Evolutionary conservation across 2,329 filamentous ascomycete genomes (phyloP), one percentile per base, ranked within the genome.

Genomic region (Scopulariopsis brevicaulis): DNA sequence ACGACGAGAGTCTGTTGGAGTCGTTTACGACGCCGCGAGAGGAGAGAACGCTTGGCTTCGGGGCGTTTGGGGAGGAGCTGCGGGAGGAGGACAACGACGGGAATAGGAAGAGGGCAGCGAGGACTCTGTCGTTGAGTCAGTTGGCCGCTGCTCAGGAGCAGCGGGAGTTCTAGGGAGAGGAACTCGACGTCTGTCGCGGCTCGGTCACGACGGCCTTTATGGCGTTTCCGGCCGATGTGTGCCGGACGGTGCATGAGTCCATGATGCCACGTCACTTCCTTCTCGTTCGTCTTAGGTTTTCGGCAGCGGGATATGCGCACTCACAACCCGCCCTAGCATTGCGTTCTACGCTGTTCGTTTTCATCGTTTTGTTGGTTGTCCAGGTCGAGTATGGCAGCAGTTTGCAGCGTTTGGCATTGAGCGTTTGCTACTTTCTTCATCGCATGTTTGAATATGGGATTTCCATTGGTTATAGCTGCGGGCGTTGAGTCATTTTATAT

Each of bases 101-200:
- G 22, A 70, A 68, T 53, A 69, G 71, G 55, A 78, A 79, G 61
- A 81, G 74, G 66, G 82, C 84, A 1, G 82, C 81, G 24, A 80
- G 81, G 62, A 86, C 83, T 51, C 75, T 90, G 65, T 88, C 81
- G 32, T 73, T 87, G 12, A 82, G 81, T 60, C 81, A 83, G 65
- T 68, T 85, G 63, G 85, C 82, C 1, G 70, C 80, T 63, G 72
- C 70, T 50, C 73, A 71, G 32, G 28, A 18, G 8, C 55, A 56
- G 22, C 43, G 34, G 34, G 15, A 22, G 20, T 15, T 56, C 14
- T 57, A 57, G 32, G 24, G 15, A 34, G 51, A n/a, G 51, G 51
- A 24, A 34, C 24, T 34, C 40, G 10, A 50, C n/a, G 28, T 32
- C 28, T 32, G 28, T 4, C 8, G 22, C 40, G n/a, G 22, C 24